Evolutionary conservation across 2,329 filamentous ascomycete genomes (phyloP), one percentile per base, ranked within the genome.

Genomic region (Pseudocercospora crystallina): DNA sequence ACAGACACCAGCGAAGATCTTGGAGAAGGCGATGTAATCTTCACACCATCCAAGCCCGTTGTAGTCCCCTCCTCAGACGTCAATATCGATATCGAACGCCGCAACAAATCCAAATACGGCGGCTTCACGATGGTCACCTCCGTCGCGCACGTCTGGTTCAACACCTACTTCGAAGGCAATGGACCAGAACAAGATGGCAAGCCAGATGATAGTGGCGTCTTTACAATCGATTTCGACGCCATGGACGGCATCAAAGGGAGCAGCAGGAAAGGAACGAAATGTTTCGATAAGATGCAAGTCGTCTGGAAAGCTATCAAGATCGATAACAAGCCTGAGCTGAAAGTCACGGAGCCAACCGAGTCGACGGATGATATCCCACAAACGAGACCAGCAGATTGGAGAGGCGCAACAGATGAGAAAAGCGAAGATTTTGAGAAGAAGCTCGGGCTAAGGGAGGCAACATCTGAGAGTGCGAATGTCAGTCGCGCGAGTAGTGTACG

Each of bases 211-310:
- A 87, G 80, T 8, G 92, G 85, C 8, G 77, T 87, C 5, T 89
- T 87, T 65, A 81, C 85, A 54, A 83, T 84, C 20, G 79, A 82
- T n/a, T 89, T 85, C 83, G 83, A 87, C 13, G 79, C 78, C 14
- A 88, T 99, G 83, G 94, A 99, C 61, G 94, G 94, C 2, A 91
- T 99, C 69, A 96, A 96, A 69, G 94, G 94, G 1, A 91, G 87
- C 4, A 83, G 79, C 15, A 80, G 85, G 30, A 95, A 95, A 68
- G 94, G 94, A 0, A 86, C 86, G 0, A 79, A 85, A 37, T 89
- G 89, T 0, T 83, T 95, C 8, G 92, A 99, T 65, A 81, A 82
- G 35, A 75, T 97, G 17, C 85, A 89, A 9, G 87, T 97, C 0
- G 85, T 96, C 0, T 99, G 94, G 94, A 83, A 84, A 50, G 69